Evolutionary conservation across 768 basidiomycete species (phyloP).

Genomic region (Boletellus ananas): DNA sequence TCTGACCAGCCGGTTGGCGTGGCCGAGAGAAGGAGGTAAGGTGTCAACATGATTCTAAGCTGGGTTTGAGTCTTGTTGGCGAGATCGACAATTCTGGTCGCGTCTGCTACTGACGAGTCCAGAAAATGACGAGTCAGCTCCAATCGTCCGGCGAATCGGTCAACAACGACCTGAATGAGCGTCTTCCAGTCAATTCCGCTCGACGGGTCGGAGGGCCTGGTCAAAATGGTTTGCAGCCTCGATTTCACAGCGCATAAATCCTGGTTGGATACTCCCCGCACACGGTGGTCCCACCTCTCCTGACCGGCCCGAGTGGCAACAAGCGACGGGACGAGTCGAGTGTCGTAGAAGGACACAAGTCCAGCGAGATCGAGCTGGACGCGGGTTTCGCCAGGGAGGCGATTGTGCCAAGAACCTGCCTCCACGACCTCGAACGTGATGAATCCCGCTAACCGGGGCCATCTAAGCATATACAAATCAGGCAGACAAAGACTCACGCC

Average conservation of each 20-base stretch:
- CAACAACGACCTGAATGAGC: background rate
- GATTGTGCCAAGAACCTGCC: background rate
- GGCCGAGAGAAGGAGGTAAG: conserved; percentile 18
- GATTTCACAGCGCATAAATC: background rate
- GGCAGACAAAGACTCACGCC: background rate
- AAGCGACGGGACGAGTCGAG: background rate
- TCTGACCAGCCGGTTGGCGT: background rate
- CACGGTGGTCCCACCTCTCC: background rate
- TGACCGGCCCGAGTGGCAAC: background rate
- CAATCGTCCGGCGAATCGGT: conserved; percentile 26
- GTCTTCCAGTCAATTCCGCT: background rate
- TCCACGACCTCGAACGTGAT: background rate
- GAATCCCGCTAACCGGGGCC: too few species aligned
- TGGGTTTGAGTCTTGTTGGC: conserved; percentile 9
- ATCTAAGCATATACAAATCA: background rate
- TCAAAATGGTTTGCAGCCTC: background rate
- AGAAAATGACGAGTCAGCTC: conserved; percentile 22
- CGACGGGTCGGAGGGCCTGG: background rate
- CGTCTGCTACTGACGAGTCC: conserved; percentile 1
- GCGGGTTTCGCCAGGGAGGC: background rate
- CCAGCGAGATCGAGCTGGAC: background rate
- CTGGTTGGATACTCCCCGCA: background rate
- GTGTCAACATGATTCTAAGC: conserved; percentile 19
- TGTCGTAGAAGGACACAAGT: background rate
- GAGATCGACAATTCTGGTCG: background rate